A percentile compares a stretch with the other conserved stretches of the same genome.
phyloP scores from a whole-genome alignment of 2,329 filamentous ascomycete species.

The Colletotrichum sp. region DNA sequence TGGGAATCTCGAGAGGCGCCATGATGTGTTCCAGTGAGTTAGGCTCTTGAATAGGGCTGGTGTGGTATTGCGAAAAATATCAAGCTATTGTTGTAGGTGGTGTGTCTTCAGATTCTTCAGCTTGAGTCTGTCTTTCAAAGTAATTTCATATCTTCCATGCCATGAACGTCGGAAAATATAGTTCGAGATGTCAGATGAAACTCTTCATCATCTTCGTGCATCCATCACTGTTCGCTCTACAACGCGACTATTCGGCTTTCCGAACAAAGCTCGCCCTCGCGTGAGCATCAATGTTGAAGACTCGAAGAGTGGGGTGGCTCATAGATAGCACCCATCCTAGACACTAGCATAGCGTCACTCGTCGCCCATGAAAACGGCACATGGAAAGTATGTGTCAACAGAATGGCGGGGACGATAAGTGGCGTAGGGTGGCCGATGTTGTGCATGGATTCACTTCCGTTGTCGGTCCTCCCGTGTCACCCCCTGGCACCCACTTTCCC shows the following conservation, averaged over 20 bases:
- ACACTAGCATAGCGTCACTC: not conserved
- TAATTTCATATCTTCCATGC: not conserved
- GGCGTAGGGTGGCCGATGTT: not conserved
- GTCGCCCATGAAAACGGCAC: not conserved
- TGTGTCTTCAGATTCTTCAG: not conserved
- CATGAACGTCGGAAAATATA: not conserved
- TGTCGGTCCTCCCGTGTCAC: not conserved
- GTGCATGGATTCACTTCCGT: not conserved
- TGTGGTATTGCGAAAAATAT: not conserved
- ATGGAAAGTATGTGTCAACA: not conserved
- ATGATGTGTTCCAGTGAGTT: not conserved
- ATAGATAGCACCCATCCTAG: not conserved
- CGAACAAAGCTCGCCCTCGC: not conserved
- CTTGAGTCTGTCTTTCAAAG: not conserved
- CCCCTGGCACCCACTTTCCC: conserved; percentile 9
- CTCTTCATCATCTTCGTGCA: not conserved
- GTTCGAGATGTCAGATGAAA: not conserved
- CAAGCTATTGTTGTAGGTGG: no score
- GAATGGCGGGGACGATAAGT: not conserved
- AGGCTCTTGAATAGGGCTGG: no score
- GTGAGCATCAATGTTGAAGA: not conserved
- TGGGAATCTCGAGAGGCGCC: conserved; percentile 27
- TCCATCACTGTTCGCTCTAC: not conserved
- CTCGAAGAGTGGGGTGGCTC: conserved; percentile 11
- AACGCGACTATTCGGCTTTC: not conserved